Evolutionary conservation across 2,329 filamentous ascomycete genomes (phyloP).

Genomic region (Sclerotinia trifoliorum): DNA sequence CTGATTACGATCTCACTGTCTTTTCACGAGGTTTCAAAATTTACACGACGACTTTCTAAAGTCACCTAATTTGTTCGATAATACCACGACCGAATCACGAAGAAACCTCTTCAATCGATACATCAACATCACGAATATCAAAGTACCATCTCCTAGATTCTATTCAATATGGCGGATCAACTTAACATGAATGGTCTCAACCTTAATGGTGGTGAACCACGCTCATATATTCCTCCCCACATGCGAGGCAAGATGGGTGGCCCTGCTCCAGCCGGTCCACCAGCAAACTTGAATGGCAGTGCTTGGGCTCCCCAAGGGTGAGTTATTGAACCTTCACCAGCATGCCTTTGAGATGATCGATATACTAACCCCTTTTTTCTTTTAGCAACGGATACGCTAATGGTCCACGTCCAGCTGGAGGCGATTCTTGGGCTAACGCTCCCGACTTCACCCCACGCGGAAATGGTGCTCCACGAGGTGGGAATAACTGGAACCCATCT

Average conservation of each 20-base stretch:
- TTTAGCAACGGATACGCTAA: constrained; percentile 50
- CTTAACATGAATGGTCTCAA: constrained; percentile 77
- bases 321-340: constrained; percentile 39
- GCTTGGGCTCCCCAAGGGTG: constrained; percentile 59
- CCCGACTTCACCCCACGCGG: constrained; percentile 42
- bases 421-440: constrained; percentile 41
- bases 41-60: constrained; percentile 17
- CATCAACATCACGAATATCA: constrained; percentile 26
- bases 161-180: constrained; percentile 72
- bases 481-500: constrained; percentile 42
- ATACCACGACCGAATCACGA: constrained; percentile 19
- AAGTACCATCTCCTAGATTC: constrained; percentile 5
- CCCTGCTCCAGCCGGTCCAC: constrained; percentile 29
- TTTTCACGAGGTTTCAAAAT: constrained; percentile 28
- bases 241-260: constrained; percentile 61
- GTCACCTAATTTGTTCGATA: constrained; percentile 25
- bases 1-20: constrained; percentile 33
- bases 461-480: constrained; percentile 38
- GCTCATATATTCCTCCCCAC: constrained; percentile 84
- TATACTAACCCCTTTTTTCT: constrained; percentile 29
- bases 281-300: constrained; percentile 55
- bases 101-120: constrained; percentile 11
- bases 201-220: constrained; percentile 55
- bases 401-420: constrained; percentile 33
- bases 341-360: not conserved